These are phyloP conservation scores for Fusarium palustre DNA, from an alignment of 2,329 filamentous ascomycete species.

Conservation along the genomic window DNA sequence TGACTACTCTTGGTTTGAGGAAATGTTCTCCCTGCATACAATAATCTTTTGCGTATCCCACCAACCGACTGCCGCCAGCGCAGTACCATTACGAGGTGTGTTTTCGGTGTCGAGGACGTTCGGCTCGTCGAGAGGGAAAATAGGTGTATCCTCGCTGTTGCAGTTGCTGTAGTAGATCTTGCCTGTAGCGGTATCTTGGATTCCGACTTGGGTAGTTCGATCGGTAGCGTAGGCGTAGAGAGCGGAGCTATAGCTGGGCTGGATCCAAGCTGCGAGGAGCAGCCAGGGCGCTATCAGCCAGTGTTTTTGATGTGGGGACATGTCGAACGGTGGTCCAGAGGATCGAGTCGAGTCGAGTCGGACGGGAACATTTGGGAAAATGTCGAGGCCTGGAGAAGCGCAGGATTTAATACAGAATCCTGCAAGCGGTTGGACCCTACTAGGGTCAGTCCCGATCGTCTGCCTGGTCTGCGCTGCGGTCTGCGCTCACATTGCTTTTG, in stretches of 20 bases:
- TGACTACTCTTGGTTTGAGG: background rate
- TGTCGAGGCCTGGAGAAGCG: background rate
- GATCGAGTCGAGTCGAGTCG: background rate
- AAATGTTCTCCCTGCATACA: background rate
- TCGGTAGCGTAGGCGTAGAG: constrained; percentile 7
- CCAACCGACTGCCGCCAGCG: background rate
- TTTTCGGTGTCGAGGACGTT: constrained; percentile 4
- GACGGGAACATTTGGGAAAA: too few relatives aligned
- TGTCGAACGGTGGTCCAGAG: background rate
- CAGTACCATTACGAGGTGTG: constrained; percentile 1
- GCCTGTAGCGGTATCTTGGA: background rate
- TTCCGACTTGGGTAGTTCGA: constrained; percentile 2
- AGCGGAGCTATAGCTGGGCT: background rate
- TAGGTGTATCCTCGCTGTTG: constrained; percentile 1
- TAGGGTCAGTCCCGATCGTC: background rate
- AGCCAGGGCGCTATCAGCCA: constrained; percentile 1
- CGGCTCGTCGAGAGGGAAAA: constrained; percentile 6
- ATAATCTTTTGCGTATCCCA: constrained; percentile 5
- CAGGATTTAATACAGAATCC: constrained; percentile 4
- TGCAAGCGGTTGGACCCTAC: background rate
- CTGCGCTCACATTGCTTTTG: background rate
- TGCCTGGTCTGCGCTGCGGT: background rate
- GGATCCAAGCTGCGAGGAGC: background rate
- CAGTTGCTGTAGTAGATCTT: constrained; percentile 4
- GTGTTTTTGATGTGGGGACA: constrained; percentile 6